Evolutionary conservation across 192 early-diverging fungal species (phyloP).

Genomic region (Phlyctochytrium planicorne): DNA sequence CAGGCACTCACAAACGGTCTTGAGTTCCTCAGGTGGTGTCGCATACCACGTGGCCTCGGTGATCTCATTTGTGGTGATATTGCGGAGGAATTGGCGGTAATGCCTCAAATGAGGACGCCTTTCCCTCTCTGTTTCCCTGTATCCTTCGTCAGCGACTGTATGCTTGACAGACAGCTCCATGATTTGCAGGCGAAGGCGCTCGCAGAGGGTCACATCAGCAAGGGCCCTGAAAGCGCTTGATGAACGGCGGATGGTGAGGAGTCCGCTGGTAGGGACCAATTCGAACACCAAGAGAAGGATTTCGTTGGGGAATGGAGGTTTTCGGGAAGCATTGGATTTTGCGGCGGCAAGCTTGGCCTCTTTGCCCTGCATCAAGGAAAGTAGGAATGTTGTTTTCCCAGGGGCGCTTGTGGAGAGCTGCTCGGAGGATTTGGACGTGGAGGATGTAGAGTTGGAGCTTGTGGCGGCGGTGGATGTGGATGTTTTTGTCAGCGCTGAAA

Average conservation of each 20-base stretch:
- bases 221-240: conserved; percentile 29
- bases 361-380: no score
- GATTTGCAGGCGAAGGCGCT: conserved; percentile 22
- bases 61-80: conserved; percentile 35
- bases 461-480: not conserved
- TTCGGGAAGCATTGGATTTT: not conserved
- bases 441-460: not conserved
- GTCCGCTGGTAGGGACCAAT: conserved; percentile 7
- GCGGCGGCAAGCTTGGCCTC: conserved; percentile 1
- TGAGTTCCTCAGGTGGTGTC: conserved; percentile 45
- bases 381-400: no score
- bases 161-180: not conserved
- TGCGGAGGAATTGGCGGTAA: conserved; percentile 44
- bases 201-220: conserved; percentile 33
- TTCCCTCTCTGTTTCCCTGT: conserved; percentile 18
- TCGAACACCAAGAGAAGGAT: conserved; percentile 39
- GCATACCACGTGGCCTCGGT: conserved; percentile 54
- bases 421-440: not conserved
- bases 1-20: conserved; percentile 54
- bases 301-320: conserved; percentile 39
- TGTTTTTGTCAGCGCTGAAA: not conserved
- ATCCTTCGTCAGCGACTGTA: not conserved
- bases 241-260: conserved; percentile 32
- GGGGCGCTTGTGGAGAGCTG: not conserved
- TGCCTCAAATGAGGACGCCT: conserved; percentile 40